A percentile compares a stretch with the other conserved stretches of the same genome.
Conservation (phyloP, 192 early-diverging fungal genomes). For the Coemansia sp. region DNA sequence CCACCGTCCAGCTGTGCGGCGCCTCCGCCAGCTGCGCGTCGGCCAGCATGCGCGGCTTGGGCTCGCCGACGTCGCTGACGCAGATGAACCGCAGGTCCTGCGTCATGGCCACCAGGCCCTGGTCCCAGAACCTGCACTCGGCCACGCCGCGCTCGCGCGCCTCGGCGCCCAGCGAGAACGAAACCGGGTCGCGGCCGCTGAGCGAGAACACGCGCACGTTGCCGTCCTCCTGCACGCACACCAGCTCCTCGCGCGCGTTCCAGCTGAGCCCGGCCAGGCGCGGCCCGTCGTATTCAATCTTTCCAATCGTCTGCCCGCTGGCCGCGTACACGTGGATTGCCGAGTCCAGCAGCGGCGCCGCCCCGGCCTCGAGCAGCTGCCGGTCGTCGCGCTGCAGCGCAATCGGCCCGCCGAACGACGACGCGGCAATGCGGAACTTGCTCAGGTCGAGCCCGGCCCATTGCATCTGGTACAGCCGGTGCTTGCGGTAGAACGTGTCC, state of each 20-base stretch:
- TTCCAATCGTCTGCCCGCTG: conserved; percentile 77
- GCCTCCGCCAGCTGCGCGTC: conserved; percentile 61
- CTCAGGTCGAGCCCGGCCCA: conserved; percentile 88
- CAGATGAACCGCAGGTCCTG: conserved; percentile 75
- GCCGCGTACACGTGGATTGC: conserved; percentile 82
- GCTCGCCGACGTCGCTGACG: conserved; percentile 81
- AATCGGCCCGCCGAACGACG: conserved; percentile 90
- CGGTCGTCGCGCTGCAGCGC: conserved; percentile 92
- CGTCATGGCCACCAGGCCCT: conserved; percentile 90
- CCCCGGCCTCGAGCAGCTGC: conserved; percentile 71
- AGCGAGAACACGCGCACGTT: conserved; percentile 76
- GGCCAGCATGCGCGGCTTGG: conserved; percentile 72
- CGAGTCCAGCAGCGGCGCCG: conserved; percentile 69
- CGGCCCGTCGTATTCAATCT: conserved; percentile 89
- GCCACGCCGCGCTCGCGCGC: conserved; percentile 76
- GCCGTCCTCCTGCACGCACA: conserved; percentile 86
- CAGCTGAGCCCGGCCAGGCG: conserved; percentile 90
- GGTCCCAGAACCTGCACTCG: conserved; percentile 84
- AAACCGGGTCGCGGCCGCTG: conserved; percentile 63
- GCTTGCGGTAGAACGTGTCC: conserved; percentile 55
- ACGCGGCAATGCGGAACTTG: conserved; percentile 75
- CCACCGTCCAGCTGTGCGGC: conserved; percentile 83
- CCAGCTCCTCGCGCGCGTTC: conserved; percentile 80
- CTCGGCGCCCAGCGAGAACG: conserved; percentile 52
- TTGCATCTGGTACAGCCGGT: conserved; percentile 80